Base-by-base conservation (phyloP, 805 yeast genomes). In the Candida ascalaphidarum region DNA sequence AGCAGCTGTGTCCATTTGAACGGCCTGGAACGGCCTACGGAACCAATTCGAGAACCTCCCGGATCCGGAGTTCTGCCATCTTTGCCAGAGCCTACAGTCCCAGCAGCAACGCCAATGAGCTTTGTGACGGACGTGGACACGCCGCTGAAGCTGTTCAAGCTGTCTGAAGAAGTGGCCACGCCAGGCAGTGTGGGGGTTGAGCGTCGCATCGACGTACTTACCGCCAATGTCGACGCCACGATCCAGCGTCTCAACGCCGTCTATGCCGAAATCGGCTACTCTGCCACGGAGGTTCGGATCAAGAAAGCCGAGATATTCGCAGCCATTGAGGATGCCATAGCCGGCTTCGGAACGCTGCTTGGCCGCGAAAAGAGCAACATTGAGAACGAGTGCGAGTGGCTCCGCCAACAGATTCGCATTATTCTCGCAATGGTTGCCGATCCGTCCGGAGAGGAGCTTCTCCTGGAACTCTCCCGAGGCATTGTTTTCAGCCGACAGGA, bases 241-340 rank as follows among this genome's bases (percentile, higher is more conserved):
- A 50, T 62, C 11, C 38, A 32, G n/a, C 65, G 68, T 28, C 45
- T 74, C n/a, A 61, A 66, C 28, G 41, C 43, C 4, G 61, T 72
- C 7, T 73, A 73, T 43, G 55, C 56, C 26, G 65, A 61, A 32
- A 74, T 75, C 22, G 82, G 82, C 1, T 73, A 68, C 41, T 60
- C 77, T 1, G 46, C 58, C n/a, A 41, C 47, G 7, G 78, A 74
- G 32, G 65, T 71, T 2, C 43, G 64, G 10, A 50, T 49, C 21
- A 74, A 71, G 37, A 74, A 71, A 37, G 49, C 63, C 19, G 58
- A 60, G 24, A 64, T 75, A 10, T 74, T 74, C 37, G 60, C 52
- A 11, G 61, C 61, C 4, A 55, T 75, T 5, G 66, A 74, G 20
- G 58, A 59, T 16, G 67, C 75, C 2, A 69, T 75, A 6, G 8